Evolutionary conservation across 495 filamentous ascomycete genomes (phyloP), one percentile per base, ranked within the genome.

Genomic region (Hypoxylon fragiforme): DNA sequence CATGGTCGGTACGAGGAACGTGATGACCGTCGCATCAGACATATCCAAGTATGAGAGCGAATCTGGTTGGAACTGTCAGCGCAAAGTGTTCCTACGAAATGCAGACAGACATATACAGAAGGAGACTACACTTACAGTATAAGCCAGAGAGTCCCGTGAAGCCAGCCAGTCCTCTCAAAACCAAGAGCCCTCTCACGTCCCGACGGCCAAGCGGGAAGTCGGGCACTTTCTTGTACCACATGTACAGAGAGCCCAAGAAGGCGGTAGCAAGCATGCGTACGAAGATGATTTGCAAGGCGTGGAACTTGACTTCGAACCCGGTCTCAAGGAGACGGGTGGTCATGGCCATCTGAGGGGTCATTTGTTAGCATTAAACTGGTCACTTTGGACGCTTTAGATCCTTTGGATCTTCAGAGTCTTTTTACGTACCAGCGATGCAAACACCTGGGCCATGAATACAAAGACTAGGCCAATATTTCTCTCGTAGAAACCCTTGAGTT

Each of bases 241-340:
- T 88, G 66, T 90, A 94, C 32, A 83, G 47, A 41, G 74, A 80
- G 32, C 85, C 82, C 21, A 88, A 70, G 7, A 87, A 35, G 2
- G 83, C 71, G 0, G 89, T 94, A 41, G 90, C 86, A 26, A 78
- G 75, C 86, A 91, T 91, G 32, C 90, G 81, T 3, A 81, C 86
- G 66, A 92, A 91, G 38, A 94, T 78, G 41, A 95, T 85, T 81
- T 94, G 85, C 56, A 90, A 83, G 11, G 87, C 85, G 73, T 91
- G 80, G 69, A 89, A 82, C 20, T 77, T 80, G 26, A 78, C 71
- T 12, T 83, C 85, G 16, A 61, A 63, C 20, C 60, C 57, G 21
- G 82, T 78, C 60, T 88, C 86, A 32, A 91, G 65, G 4, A 88
- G 54, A 45, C 88, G 76, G 0, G 86, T 86, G 50, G 85, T 81